These are phyloP conservation scores for Vigna trinervia DNA, from an alignment of 306 rosid genomes.

Conservation along the genomic window DNA sequence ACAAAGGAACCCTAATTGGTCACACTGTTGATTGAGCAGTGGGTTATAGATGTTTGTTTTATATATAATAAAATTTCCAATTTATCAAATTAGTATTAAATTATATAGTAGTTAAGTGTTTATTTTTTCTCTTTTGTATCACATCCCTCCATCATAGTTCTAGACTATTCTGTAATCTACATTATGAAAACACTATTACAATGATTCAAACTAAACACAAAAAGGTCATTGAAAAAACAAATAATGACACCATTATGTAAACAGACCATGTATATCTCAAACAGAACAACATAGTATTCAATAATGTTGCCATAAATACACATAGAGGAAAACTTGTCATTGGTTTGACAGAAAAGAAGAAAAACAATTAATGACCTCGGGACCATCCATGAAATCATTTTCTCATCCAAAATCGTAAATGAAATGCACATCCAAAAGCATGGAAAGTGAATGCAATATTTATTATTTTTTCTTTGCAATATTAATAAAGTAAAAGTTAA, in stretches of 20 bases:
- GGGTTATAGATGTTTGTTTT: neutral
- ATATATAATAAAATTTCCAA: neutral
- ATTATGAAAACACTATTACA: slow-evolving; percentile 1
- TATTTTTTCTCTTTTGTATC: too few species aligned
- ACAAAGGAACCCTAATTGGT: neutral
- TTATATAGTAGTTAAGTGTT: too few species aligned
- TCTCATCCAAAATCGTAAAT: neutral
- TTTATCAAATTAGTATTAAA: neutral
- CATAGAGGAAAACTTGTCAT: too few species aligned
- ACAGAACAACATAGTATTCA: neutral
- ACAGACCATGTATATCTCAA: neutral
- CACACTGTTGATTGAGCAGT: neutral
- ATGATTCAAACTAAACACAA: neutral
- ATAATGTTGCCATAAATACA: neutral
- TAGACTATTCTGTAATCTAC: neutral
- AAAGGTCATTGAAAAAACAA: neutral
- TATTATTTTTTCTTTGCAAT: neutral
- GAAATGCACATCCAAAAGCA: neutral
- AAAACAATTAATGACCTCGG: too few species aligned
- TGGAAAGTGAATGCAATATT: neutral
- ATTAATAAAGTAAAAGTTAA: neutral
- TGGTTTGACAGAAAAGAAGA: neutral
- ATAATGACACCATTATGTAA: neutral
- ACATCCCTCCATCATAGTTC: neutral
- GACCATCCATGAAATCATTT: neutral